phyloP scores from a whole-genome alignment of 2,329 filamentous ascomycete species.

The Epichloe glyceriae region DNA sequence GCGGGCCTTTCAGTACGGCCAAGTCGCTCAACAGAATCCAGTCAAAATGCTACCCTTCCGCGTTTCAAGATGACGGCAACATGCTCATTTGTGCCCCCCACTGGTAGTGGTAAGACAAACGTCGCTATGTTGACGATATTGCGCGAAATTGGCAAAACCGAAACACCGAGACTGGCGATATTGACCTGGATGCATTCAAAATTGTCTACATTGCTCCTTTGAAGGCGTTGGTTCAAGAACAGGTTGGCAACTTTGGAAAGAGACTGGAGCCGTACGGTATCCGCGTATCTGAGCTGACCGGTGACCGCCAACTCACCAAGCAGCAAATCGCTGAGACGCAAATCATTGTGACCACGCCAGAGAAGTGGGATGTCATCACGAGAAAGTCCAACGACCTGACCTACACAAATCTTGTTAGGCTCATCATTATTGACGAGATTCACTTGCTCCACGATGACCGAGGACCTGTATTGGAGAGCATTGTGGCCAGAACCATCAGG shows the following conservation, averaged over 20 bases:
- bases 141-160: slow-evolving; percentile 93
- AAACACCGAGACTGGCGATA: slow-evolving; percentile 77
- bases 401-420: slow-evolving; percentile 91
- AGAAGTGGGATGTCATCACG: slow-evolving; percentile 99
- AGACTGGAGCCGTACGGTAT: slow-evolving; percentile 84
- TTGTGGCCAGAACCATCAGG: slow-evolving; percentile 86
- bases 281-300: slow-evolving; percentile 86
- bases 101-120: slow-evolving; percentile 95
- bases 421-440: slow-evolving; percentile 96
- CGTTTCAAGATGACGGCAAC: slow-evolving; percentile 89
- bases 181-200: slow-evolving; percentile 93
- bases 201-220: slow-evolving; percentile 95
- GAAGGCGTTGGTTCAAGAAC: slow-evolving; percentile 92
- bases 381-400: slow-evolving; percentile 93
- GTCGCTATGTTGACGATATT: slow-evolving; percentile 96
- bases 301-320: slow-evolving; percentile 95
- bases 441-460: slow-evolving; percentile 95
- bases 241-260: slow-evolving; percentile 94
- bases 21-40: slow-evolving; percentile 91
- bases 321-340: slow-evolving; percentile 97
- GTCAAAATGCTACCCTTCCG: slow-evolving; percentile 80
- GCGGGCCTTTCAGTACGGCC: slow-evolving; percentile 69
- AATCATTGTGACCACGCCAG: slow-evolving; percentile 93
- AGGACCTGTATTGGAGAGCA: slow-evolving; percentile 92
- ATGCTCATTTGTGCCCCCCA: slow-evolving; percentile 94